phyloP scores from a whole-genome alignment of 257 asterid species.

The Solanum infundibuliforme region DNA sequence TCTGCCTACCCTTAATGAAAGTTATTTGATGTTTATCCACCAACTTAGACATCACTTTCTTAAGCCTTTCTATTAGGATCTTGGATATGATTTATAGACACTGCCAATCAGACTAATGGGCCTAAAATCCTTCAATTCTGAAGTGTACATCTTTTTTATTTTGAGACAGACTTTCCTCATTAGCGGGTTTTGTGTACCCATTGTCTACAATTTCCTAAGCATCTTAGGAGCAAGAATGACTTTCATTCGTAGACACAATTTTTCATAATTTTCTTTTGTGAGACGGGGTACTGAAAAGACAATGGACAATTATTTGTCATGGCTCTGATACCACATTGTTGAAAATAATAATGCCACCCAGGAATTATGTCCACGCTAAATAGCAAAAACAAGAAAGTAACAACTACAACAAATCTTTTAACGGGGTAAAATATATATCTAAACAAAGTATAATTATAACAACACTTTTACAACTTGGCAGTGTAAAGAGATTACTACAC shows the following conservation, averaged over 20 bases:
- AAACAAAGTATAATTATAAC: background rate
- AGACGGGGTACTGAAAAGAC: background rate
- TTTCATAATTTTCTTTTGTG: background rate
- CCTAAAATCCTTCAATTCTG: background rate
- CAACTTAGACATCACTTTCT: background rate
- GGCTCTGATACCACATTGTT: background rate
- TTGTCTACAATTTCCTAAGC: background rate
- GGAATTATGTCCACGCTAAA: background rate
- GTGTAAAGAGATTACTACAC: background rate
- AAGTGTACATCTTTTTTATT: background rate
- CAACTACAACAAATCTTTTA: background rate
- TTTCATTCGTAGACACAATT: background rate
- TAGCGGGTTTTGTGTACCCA: background rate
- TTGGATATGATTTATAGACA: background rate
- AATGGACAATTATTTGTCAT: background rate
- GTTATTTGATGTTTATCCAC: background rate
- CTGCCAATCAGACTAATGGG: background rate
- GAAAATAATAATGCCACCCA: background rate
- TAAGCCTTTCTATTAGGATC: background rate
- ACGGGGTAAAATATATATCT: background rate
- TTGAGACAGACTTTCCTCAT: background rate
- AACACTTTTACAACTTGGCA: background rate
- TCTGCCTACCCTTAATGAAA: background rate
- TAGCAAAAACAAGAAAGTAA: background rate
- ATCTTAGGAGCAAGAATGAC: background rate